A percentile compares a stretch with the other conserved stretches of the same genome.
Evolutionary conservation across 495 filamentous ascomycete species (phyloP).

Genomic region (Talaromyces adpressus): DNA sequence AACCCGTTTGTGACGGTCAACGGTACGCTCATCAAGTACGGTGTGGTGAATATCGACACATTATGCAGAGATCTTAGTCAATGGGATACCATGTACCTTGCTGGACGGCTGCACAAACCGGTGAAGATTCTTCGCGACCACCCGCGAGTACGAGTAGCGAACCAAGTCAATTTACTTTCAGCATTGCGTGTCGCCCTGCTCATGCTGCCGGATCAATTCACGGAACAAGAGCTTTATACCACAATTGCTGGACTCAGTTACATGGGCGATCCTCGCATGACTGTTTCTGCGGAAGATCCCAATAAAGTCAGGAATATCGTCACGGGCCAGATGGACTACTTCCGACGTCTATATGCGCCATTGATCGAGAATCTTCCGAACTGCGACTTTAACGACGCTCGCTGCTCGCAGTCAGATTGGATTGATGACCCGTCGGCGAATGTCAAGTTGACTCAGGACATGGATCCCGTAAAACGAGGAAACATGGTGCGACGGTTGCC

Average conservation of each 20-base stretch:
- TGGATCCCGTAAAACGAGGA: constrained; percentile 80
- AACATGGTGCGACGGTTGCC: constrained; percentile 96
- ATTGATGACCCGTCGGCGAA: constrained; percentile 54
- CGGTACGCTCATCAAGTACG: constrained; percentile 94
- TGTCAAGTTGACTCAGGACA: constrained; percentile 68
- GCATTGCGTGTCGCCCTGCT: constrained; percentile 85
- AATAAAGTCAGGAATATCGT: constrained; percentile 92
- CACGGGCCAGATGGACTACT: constrained; percentile 79
- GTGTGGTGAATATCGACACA: constrained; percentile 86
- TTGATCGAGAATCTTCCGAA: constrained; percentile 88
- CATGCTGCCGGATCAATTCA: constrained; percentile 75
- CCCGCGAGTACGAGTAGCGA: constrained; percentile 80
- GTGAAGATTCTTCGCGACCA: constrained; percentile 97
- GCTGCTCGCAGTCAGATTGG: constrained; percentile 56
- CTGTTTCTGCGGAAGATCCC: constrained; percentile 79
- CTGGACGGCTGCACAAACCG: constrained; percentile 90
- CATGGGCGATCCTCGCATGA: constrained; percentile 90
- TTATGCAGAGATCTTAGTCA: constrained; percentile 76
- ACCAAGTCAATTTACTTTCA: constrained; percentile 90
- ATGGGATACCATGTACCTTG: constrained; percentile 91
- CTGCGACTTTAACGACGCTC: constrained; percentile 66
- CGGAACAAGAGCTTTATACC: constrained; percentile 78
- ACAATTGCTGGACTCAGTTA: constrained; percentile 91
- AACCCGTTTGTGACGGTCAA: constrained; percentile 95
- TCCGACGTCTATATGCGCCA: constrained; percentile 82